Evolutionary conservation across 306 rosid species (phyloP), one percentile per base, ranked within the genome.

Genomic region (Elaeagnus macrophylla): DNA sequence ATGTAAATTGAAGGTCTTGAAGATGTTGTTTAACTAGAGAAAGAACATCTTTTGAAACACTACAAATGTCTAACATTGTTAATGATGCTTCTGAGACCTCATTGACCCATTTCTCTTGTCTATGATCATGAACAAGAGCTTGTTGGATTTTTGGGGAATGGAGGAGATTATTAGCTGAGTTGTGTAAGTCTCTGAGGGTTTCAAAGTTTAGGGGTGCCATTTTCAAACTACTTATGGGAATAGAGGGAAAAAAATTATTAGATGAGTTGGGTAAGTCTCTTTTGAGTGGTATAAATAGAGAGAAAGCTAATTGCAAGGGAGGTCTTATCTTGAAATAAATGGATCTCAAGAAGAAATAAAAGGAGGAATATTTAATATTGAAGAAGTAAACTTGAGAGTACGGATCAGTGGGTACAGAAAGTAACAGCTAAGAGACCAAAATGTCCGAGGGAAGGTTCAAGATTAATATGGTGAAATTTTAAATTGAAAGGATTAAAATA

Each of bases 41-140:
- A 36, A 83, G 72, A 32, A 80, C 75, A 55, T 83, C 87, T 60
- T 75, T 80, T 5, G 93, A 75, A 50, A 68, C 74, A 5, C 81
- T 74, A 53, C 84, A 80, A 15, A 71, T 78, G 10, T 80, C 87
- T 53, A 80, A 59, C 79, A 80, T 78, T 37, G 75, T 60, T 11
- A 83, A 44, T n/a, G 80, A 80, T 10, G 82, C 75, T 44, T 83
- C 84, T 0, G 80, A 80, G 7, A 77, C 77, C 8, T 75, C 75
- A 12, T 62, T 51, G 9, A 83, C 75, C 82, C 80, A 68, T 66
- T 80, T 80, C 16, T 79, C 81, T 48, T 77, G 80, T 37, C 61
- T 56, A 37, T 59, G 42, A 7, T 60, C 62, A 25, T n/a, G n/a
- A 13, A 59, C 44, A 3, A 80, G 62, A 39, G 75, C 68, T 59